Evolutionary conservation across 2,329 filamentous ascomycete species (phyloP).

Genomic region (Byssochlamys sp.): DNA sequence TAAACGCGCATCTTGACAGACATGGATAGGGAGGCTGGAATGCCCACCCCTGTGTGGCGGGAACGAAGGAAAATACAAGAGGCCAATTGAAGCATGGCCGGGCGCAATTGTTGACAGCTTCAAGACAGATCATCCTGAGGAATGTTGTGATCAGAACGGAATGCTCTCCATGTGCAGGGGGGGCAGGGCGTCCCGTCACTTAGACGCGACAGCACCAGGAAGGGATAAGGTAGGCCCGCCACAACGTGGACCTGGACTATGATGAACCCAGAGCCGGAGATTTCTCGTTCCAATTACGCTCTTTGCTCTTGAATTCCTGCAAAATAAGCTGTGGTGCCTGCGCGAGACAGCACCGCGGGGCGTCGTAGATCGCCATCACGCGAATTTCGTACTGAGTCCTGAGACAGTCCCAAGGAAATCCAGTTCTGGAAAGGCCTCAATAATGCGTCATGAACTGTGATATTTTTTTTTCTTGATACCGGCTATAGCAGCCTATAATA

Average conservation of each 20-base stretch:
- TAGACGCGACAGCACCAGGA: neutral
- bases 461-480: neutral
- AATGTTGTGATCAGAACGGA: neutral
- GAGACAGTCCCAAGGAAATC: neutral
- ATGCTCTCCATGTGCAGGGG: neutral
- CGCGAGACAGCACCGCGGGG: neutral
- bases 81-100: neutral
- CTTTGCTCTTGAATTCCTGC: neutral
- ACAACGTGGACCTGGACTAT: neutral
- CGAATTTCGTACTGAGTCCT: neutral
- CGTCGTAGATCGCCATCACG: neutral
- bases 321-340: neutral
- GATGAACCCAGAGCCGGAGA: neutral
- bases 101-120: neutral
- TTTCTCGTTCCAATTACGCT: neutral
- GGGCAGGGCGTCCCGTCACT: neutral
- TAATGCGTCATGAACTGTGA: neutral
- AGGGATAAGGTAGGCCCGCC: neutral
- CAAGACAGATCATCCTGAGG: neutral
- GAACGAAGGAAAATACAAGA: conserved; percentile 42
- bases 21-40: conserved; percentile 8
- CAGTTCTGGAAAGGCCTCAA: neutral
- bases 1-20: conserved; percentile 2
- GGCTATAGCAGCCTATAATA: neutral
- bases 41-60: conserved; percentile 7